phyloP scores from a whole-genome alignment of 331 rosid genomes.

The Phaseolus coccineus region DNA sequence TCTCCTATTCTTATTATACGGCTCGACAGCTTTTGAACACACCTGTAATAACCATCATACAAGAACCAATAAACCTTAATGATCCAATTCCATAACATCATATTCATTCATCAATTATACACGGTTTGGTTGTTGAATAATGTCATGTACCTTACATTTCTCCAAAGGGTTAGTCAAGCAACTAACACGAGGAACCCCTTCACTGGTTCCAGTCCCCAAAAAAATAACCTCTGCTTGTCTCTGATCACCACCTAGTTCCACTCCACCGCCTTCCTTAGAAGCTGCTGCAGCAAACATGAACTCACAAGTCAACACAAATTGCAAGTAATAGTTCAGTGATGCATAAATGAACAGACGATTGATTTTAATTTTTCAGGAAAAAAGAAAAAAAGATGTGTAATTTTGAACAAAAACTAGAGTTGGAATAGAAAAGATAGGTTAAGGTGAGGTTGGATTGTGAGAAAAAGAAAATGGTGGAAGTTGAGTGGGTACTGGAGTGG shows the following conservation, averaged over 20 bases:
- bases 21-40: constrained; percentile 79
- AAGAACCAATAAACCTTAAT: constrained; percentile 27
- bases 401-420: background rate
- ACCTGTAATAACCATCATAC: constrained; percentile 56
- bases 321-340: constrained; percentile 15
- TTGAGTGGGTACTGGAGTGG: constrained; percentile 49
- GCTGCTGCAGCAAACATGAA: constrained; percentile 47
- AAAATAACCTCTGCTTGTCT: constrained; percentile 66
- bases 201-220: constrained; percentile 94
- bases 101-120: background rate
- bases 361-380: background rate
- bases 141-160: constrained; percentile 65
- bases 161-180: constrained; percentile 82
- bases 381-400: background rate
- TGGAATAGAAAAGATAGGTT: constrained; percentile 5
- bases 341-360: background rate
- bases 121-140: constrained; percentile 23
- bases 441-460: background rate
- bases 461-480: background rate
- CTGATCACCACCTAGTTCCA: constrained; percentile 45
- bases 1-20: constrained; percentile 79
- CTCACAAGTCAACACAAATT: constrained; percentile 41
- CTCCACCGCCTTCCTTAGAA: constrained; percentile 50
- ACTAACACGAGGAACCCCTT: constrained; percentile 96
- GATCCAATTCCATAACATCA: constrained; percentile 10